phyloP scores from a whole-genome alignment of 306 rosid genomes.

The Quercus variabilis region DNA sequence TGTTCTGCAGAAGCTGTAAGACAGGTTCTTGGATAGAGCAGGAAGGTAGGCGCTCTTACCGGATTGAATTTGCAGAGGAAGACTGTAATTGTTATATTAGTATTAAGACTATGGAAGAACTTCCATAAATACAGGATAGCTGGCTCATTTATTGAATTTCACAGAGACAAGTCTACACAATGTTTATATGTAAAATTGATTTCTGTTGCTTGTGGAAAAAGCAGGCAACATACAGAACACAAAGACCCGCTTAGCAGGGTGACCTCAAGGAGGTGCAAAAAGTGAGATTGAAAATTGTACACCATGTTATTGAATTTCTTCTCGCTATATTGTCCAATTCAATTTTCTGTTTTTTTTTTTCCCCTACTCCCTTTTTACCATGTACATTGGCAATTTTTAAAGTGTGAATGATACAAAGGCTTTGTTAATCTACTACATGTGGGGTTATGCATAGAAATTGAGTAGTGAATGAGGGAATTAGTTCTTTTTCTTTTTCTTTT shows the following conservation, averaged over 20 bases:
- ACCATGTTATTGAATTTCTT: constrained; percentile 12
- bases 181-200: constrained; percentile 26
- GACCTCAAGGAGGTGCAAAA: constrained; percentile 15
- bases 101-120: constrained; percentile 35
- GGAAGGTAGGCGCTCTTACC: constrained; percentile 13
- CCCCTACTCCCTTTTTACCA: constrained; percentile 2
- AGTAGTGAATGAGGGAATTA: too few relatives aligned
- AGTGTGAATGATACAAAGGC: constrained; percentile 32
- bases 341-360: constrained; percentile 12
- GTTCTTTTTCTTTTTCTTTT: too few relatives aligned
- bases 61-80: constrained; percentile 35
- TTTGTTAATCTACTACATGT: neutral
- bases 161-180: constrained; percentile 6
- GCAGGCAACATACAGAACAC: constrained; percentile 23
- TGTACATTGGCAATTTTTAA: constrained; percentile 35
- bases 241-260: constrained; percentile 18
- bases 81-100: constrained; percentile 19
- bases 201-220: constrained; percentile 29
- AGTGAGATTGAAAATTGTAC: constrained; percentile 15
- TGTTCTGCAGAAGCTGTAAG: constrained; percentile 64
- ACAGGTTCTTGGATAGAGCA: constrained; percentile 16
- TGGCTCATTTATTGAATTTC: neutral
- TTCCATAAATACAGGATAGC: constrained; percentile 28
- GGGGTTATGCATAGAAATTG: neutral
- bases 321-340: constrained; percentile 6